Percentiles rank a stretch among this genome's conserved stretches.
These are phyloP conservation scores for Colletotrichum sp. DNA, from an alignment of 2,329 filamentous ascomycete genomes.

Conservation along the genomic window DNA sequence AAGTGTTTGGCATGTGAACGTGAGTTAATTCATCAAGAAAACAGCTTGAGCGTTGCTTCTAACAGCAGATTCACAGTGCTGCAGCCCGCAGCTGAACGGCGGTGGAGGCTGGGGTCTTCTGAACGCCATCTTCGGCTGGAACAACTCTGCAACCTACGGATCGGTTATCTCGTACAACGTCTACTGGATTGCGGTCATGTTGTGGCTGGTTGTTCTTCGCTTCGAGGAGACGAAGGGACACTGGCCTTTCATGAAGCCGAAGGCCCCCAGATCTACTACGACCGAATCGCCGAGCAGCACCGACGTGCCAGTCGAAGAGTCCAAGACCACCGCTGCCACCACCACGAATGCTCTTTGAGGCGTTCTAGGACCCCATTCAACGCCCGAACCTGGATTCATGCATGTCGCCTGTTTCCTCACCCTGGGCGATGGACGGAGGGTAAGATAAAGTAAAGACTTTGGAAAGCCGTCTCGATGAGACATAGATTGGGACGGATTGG, in stretches of 20 bases:
- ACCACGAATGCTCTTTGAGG: not conserved
- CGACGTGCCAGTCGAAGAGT: not conserved
- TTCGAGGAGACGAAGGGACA: slow-evolving; percentile 67
- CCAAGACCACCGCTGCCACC: not conserved
- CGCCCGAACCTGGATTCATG: not conserved
- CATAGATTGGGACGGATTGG: not conserved
- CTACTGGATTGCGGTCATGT: slow-evolving; percentile 82
- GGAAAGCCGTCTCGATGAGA: not conserved
- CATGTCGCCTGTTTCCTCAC: accelerated
- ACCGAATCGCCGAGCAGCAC: not conserved
- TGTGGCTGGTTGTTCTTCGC: slow-evolving; percentile 68
- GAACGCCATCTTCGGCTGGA: slow-evolving; percentile 86
- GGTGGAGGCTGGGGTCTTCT: slow-evolving; percentile 87
- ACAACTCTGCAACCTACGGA: slow-evolving; percentile 86
- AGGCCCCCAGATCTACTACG: slow-evolving; percentile 13
- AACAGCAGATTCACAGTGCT: slow-evolving; percentile 61
- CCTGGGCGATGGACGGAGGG: not conserved
- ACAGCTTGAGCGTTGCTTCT: not conserved
- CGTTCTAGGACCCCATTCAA: accelerated
- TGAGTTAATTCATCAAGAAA: slow-evolving; percentile 42
- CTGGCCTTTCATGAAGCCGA: slow-evolving; percentile 49
- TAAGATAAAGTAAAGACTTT: accelerated
- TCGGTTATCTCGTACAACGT: slow-evolving; percentile 87
- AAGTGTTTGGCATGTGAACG: slow-evolving; percentile 84
- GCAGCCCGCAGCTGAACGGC: slow-evolving; percentile 74